Evolutionary conservation across 768 basidiomycete genomes (phyloP).

Genomic region (Lactarius hengduanensis): DNA sequence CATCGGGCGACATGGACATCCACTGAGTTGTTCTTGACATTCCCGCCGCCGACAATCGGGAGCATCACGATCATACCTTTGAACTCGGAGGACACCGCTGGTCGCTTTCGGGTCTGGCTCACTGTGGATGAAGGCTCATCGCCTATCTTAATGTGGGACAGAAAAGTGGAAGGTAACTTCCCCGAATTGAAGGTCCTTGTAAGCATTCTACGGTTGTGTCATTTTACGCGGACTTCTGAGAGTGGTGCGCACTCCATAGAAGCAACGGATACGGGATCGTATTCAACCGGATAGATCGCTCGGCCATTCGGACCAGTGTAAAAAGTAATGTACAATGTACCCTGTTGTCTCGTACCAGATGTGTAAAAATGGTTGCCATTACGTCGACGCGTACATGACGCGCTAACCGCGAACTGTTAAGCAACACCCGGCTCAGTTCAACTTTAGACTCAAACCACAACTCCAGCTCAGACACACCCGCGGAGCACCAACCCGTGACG

Average conservation of each 20-base stretch:
- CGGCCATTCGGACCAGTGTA: slow-evolving; percentile 78
- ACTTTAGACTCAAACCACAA: slow-evolving; percentile 4
- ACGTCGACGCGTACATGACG: slow-evolving; percentile 16
- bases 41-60: slow-evolving; percentile 72
- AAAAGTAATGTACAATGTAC: not conserved
- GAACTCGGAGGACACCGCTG: slow-evolving; percentile 78
- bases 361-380: slow-evolving; percentile 2
- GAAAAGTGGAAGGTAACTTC: slow-evolving; percentile 88
- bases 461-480: slow-evolving; percentile 11
- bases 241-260: slow-evolving; percentile 40
- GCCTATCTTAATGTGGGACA: slow-evolving; percentile 74
- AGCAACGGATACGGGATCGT: slow-evolving; percentile 82
- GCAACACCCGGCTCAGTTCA: not conserved
- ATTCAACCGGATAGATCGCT: slow-evolving; percentile 79
- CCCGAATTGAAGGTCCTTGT: slow-evolving; percentile 87
- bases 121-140: slow-evolving; percentile 38
- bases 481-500: not conserved
- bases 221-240: slow-evolving; percentile 12
- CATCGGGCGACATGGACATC: slow-evolving; percentile 93
- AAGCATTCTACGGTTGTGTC: slow-evolving; percentile 34
- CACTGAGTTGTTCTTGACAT: slow-evolving; percentile 88
- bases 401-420: not conserved
- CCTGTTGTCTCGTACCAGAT: not conserved
- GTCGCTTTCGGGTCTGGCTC: slow-evolving; percentile 91
- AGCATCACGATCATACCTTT: slow-evolving; percentile 72